Percentiles rank a stretch among this genome's conserved stretches.
Conservation (phyloP, 805 yeast species). For the Lachancea waltii region DNA sequence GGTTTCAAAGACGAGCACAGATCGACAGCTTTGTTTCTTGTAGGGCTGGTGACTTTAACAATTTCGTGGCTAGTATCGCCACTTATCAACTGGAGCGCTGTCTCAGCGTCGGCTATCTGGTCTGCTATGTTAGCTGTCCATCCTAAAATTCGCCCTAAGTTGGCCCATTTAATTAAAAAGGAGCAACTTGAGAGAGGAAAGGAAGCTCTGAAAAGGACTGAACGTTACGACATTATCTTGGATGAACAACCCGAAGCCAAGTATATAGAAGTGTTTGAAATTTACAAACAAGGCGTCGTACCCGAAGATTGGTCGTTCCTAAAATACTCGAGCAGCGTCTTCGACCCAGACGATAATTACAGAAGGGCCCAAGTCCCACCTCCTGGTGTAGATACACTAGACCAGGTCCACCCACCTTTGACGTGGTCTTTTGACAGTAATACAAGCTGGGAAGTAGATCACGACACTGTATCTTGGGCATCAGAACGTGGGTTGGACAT, state of each 20-base stretch:
- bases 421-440: constrained; percentile 66
- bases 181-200: constrained; percentile 22
- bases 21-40: constrained; percentile 54
- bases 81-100: constrained; percentile 57
- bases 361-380: constrained; percentile 53
- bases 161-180: constrained; percentile 28
- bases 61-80: constrained; percentile 39
- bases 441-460: constrained; percentile 61
- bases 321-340: constrained; percentile 49
- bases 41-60: constrained; percentile 35
- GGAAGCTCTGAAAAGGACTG: constrained; percentile 29
- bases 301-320: constrained; percentile 57
- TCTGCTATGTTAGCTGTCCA: constrained; percentile 44
- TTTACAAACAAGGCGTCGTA: constrained; percentile 58
- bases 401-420: constrained; percentile 56
- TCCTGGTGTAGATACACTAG: constrained; percentile 49
- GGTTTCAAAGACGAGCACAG: constrained; percentile 64
- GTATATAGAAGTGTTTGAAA: constrained; percentile 71
- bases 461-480: constrained; percentile 47
- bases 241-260: constrained; percentile 60
- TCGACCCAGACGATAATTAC: constrained; percentile 42
- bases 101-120: constrained; percentile 60
- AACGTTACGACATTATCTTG: constrained; percentile 45
- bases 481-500: constrained; percentile 36
- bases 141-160: constrained; percentile 41